phyloP scores from a whole-genome alignment of 2,329 filamentous ascomycete species.

The Monosporascus ibericus region DNA sequence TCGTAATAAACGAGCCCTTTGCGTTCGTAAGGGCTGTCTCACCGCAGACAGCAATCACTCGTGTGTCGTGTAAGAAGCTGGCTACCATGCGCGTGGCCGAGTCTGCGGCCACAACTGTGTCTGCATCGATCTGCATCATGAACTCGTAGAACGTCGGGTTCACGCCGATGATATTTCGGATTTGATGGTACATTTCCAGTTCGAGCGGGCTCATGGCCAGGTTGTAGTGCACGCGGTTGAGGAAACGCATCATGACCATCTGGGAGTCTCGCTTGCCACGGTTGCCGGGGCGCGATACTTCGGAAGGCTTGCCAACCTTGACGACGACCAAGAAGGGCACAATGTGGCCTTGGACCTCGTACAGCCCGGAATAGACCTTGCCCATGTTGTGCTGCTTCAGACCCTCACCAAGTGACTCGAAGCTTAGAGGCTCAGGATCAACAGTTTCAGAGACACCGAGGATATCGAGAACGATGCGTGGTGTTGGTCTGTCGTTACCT shows the following conservation, averaged over 20 bases:
- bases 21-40: conserved; percentile 91
- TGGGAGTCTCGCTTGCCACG: conserved; percentile 99
- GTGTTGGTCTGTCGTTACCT: conserved; percentile 93
- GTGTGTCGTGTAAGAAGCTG: conserved; percentile 84
- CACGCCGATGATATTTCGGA: conserved; percentile 96
- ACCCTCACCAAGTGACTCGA: conserved; percentile 92
- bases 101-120: conserved; percentile 87
- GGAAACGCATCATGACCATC: conserved; percentile 97
- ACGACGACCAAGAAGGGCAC: conserved; percentile 95
- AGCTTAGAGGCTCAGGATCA: conserved; percentile 92
- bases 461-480: conserved; percentile 94
- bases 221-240: conserved; percentile 98
- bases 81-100: conserved; percentile 89
- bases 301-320: conserved; percentile 96
- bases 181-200: conserved; percentile 97
- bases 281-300: conserved; percentile 91
- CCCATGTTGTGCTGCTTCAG: conserved; percentile 99
- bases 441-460: conserved; percentile 89
- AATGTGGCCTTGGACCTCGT: conserved; percentile 96
- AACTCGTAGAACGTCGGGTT: conserved; percentile 99
- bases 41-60: conserved; percentile 89
- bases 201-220: conserved; percentile 92
- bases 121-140: conserved; percentile 92
- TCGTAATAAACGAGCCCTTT: conserved; percentile 88
- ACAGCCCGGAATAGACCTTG: conserved; percentile 95